A percentile compares a stretch with the other conserved stretches of the same genome.
phyloP scores from a whole-genome alignment of 176 grass and related monocot species.

The Carex kokanica region DNA sequence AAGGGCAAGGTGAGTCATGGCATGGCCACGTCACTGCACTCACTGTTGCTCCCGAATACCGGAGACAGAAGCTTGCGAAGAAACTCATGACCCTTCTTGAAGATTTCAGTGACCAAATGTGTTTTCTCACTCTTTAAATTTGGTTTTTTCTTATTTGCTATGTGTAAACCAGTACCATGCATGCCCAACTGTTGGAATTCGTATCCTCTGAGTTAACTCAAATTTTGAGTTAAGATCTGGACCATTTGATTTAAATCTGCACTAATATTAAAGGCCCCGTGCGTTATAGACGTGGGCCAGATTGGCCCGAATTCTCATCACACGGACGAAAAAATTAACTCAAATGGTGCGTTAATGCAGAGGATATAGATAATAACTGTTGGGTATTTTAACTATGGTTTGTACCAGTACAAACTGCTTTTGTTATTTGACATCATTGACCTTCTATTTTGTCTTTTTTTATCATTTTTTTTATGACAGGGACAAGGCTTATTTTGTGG shows the following conservation, averaged over 20 bases:
- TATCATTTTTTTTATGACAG: slow-evolving; percentile 30
- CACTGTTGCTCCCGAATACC: slow-evolving; percentile 78
- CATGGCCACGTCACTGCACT: slow-evolving; percentile 96
- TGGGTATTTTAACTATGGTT: not conserved
- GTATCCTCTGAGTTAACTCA: no score
- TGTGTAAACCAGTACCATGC: not conserved
- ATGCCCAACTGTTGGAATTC: no score
- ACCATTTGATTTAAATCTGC: no score
- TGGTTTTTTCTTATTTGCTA: not conserved
- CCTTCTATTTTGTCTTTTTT: not conserved
- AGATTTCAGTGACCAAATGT: slow-evolving; percentile 96
- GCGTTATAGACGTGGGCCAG: no score
- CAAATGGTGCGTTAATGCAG: no score
- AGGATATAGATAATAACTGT: not conserved
- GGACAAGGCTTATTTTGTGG: slow-evolving; percentile 99
- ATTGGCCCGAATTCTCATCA: no score
- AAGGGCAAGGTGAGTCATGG: slow-evolving; percentile 99
- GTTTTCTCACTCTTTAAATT: not conserved
- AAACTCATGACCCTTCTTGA: slow-evolving; percentile 92
- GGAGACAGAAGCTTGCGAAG: slow-evolving; percentile 86
- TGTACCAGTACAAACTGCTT: not conserved
- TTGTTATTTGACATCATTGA: slow-evolving; percentile 5
- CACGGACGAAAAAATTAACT: no score
- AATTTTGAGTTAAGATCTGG: no score
- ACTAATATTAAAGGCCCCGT: no score